Evolutionary conservation across 2,329 filamentous ascomycete species (phyloP).

Genomic region (Claviceps humidiphila): DNA sequence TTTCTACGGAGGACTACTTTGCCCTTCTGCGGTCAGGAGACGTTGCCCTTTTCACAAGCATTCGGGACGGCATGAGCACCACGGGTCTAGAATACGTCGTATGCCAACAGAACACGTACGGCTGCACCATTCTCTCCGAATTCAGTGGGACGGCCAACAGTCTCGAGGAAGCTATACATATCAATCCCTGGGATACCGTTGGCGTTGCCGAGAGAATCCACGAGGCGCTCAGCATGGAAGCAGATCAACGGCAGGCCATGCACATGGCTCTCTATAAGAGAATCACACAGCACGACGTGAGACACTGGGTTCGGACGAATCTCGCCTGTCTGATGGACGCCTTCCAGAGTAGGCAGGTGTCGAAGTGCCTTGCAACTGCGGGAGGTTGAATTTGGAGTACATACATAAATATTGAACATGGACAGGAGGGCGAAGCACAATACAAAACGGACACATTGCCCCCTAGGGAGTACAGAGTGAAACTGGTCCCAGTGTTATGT

Average conservation of each 20-base stretch:
- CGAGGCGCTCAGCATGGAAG: conserved; percentile 62
- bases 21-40: conserved; percentile 78
- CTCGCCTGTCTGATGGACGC: conserved; percentile 2
- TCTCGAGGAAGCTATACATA: conserved; percentile 73
- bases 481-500: neutral
- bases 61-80: conserved; percentile 94
- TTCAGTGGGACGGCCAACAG: conserved; percentile 88
- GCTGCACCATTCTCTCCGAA: conserved; percentile 88
- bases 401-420: too few species aligned
- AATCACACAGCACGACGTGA: conserved; percentile 3
- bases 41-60: conserved; percentile 84
- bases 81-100: conserved; percentile 92
- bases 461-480: too few species aligned
- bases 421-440: too few species aligned
- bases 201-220: conserved; percentile 76
- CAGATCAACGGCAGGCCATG: conserved; percentile 36
- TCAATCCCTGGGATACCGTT: conserved; percentile 85
- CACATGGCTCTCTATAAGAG: conserved; percentile 4
- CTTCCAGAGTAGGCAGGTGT: neutral
- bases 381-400: neutral
- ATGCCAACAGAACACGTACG: conserved; percentile 74
- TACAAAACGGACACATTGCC: too few species aligned
- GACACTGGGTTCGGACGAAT: conserved; percentile 1
- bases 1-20: conserved; percentile 81
- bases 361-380: neutral